Percentiles rank a stretch among this genome's conserved stretches.
phyloP scores from a whole-genome alignment of 1,284 basidiomycete species.

The Apiotrichum porosum region DNA sequence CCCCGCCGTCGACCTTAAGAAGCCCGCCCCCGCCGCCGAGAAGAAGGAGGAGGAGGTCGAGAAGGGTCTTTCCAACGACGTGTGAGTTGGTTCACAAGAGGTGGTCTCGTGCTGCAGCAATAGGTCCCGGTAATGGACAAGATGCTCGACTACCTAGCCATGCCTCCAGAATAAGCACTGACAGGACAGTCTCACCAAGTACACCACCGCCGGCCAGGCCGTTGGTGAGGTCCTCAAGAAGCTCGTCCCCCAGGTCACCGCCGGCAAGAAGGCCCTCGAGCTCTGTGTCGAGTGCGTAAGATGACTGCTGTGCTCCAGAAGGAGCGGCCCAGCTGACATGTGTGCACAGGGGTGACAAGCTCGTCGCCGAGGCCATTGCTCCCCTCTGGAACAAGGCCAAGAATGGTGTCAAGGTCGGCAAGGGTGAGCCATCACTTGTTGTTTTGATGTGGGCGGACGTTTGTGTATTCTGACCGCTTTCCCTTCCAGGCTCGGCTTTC shows the following conservation, averaged over 20 bases:
- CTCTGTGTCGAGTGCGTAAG: slow-evolving; percentile 65
- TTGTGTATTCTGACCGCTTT: not conserved
- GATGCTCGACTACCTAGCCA: not conserved
- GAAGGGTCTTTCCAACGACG: slow-evolving; percentile 47
- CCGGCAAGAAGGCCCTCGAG: slow-evolving; percentile 80
- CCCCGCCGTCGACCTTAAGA: slow-evolving; percentile 40
- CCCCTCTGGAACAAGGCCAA: slow-evolving; percentile 85
- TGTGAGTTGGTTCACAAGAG: slow-evolving; percentile 42
- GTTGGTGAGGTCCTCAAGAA: slow-evolving; percentile 80
- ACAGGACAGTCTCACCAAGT: slow-evolving; percentile 51
- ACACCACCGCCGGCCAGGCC: slow-evolving; percentile 84
- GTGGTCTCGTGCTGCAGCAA: no score
- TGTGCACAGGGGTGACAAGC: slow-evolving; percentile 65
- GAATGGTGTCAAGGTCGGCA: slow-evolving; percentile 78
- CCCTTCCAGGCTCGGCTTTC: slow-evolving; percentile 75
- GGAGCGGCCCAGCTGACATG: not conserved
- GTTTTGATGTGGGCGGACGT: not conserved
- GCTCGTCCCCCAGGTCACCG: slow-evolving; percentile 67
- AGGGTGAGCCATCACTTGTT: slow-evolving; percentile 60
- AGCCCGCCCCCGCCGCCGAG: slow-evolving; percentile 34
- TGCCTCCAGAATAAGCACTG: no score
- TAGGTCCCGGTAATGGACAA: not conserved
- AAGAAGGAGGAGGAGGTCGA: slow-evolving; percentile 36
- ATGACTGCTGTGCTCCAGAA: no score
- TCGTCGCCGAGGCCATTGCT: slow-evolving; percentile 77